Evolutionary conservation across 1,284 basidiomycete species (phyloP).

Genomic region (Ustilago hordei): DNA sequence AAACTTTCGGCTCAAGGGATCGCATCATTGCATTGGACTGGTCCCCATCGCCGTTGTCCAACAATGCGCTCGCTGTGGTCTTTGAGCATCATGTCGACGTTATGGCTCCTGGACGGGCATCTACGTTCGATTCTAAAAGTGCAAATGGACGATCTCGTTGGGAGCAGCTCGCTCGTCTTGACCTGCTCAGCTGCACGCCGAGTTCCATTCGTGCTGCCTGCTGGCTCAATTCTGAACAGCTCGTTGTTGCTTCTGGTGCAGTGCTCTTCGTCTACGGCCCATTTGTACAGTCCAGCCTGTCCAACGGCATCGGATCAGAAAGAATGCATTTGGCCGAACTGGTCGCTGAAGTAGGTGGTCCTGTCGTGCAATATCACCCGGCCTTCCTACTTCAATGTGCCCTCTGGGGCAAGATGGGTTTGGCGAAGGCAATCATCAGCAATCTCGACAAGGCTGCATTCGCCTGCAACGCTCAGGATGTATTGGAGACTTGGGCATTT

Average conservation of each 20-base stretch:
- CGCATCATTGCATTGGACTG: constrained; percentile 32
- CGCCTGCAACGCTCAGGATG: constrained; percentile 20
- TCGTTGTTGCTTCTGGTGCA: constrained; percentile 41
- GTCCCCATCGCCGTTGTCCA: constrained; percentile 35
- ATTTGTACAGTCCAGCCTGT: constrained; percentile 7
- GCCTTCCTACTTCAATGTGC: constrained; percentile 48
- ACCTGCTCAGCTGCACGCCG: constrained; percentile 30
- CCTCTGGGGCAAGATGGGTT: constrained; percentile 38
- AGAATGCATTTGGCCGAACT: constrained; percentile 37
- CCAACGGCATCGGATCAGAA: not conserved
- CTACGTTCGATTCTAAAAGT: not conserved
- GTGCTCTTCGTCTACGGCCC: constrained; percentile 42
- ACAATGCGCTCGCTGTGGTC: constrained; percentile 25
- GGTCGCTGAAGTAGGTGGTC: constrained; percentile 32
- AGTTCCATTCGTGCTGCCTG: constrained; percentile 36
- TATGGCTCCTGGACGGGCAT: constrained; percentile 23
- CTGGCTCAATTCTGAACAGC: constrained; percentile 35
- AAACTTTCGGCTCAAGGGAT: constrained; percentile 16
- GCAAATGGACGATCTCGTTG: constrained; percentile 8
- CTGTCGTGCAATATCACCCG: constrained; percentile 52
- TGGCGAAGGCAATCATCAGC: constrained; percentile 40
- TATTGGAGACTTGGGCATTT: constrained; percentile 36
- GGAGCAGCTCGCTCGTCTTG: constrained; percentile 22
- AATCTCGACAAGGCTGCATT: constrained; percentile 31
- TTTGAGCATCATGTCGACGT: constrained; percentile 39